phyloP scores from a whole-genome alignment of 345 rosid species.

The Bruguiera gymnorhiza region DNA sequence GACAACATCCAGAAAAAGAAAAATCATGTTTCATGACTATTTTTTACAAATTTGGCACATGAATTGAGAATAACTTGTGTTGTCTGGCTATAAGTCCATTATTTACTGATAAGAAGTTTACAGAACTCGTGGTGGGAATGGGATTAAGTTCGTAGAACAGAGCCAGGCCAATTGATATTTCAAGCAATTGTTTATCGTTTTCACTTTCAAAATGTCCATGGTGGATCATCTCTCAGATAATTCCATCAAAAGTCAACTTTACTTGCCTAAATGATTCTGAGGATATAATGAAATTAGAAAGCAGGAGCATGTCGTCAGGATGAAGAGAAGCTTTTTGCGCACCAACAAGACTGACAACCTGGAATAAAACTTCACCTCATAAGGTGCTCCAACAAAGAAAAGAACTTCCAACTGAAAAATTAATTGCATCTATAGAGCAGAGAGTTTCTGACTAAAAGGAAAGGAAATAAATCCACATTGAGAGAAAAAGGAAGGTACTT shows the following conservation, averaged over 20 bases:
- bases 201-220: background rate
- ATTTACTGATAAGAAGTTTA: background rate
- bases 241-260: conserved; percentile 9
- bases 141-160: background rate
- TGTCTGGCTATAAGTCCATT: background rate
- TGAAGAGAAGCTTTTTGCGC: conserved; percentile 98
- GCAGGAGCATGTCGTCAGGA: conserved; percentile 92
- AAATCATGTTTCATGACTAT: too few relatives aligned
- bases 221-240: too few relatives aligned
- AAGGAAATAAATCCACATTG: background rate
- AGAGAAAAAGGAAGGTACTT: conserved; percentile 34
- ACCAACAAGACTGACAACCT: conserved; percentile 95
- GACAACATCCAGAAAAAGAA: too few relatives aligned
- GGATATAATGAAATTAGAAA: conserved; percentile 84
- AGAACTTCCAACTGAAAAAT: conserved; percentile 1
- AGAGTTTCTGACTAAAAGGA: background rate
- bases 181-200: background rate
- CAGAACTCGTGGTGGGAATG: background rate
- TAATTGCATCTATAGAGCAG: background rate
- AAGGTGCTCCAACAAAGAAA: conserved; percentile 16
- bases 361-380: conserved; percentile 25
- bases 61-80: too few relatives aligned
- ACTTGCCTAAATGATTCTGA: conserved; percentile 93
- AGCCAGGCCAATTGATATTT: background rate
- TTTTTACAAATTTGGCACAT: too few relatives aligned